phyloP scores from a whole-genome alignment of 2,329 filamentous ascomycete species.

The Cordyceps cicadae region DNA sequence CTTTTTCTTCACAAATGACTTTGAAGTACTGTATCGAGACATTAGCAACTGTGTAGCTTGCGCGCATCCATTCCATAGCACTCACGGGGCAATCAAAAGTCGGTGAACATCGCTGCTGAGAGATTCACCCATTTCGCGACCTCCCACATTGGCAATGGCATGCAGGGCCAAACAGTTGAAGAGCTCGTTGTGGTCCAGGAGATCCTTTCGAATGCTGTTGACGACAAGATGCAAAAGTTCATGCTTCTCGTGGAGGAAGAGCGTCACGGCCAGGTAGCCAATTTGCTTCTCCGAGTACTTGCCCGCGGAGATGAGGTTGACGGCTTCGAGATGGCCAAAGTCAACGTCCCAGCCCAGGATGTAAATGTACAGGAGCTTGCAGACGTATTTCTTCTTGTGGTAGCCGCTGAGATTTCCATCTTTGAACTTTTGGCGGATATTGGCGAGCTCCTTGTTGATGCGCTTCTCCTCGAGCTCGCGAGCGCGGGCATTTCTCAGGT shows the following conservation, averaged over 20 bases:
- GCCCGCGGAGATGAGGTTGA: conserved; percentile 90
- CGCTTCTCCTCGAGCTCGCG: conserved; percentile 96
- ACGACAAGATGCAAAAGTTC: conserved; percentile 93
- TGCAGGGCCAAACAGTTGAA: conserved; percentile 96
- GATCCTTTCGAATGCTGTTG: conserved; percentile 95
- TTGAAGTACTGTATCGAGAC: conserved; percentile 49
- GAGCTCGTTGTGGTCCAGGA: conserved; percentile 90
- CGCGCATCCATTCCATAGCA: conserved; percentile 16
- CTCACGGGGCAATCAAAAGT: conserved; percentile 87
- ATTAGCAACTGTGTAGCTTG: background rate
- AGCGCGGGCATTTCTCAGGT: conserved; percentile 87
- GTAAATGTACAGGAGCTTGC: conserved; percentile 99
- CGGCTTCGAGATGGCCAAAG: conserved; percentile 95
- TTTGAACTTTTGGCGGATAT: conserved; percentile 98
- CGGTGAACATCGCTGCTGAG: conserved; percentile 86
- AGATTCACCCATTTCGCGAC: conserved; percentile 94
- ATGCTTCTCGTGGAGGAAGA: conserved; percentile 95
- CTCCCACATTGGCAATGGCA: conserved; percentile 95
- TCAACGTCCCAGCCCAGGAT: conserved; percentile 99
- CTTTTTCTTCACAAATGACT: conserved; percentile 99
- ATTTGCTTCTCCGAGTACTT: conserved; percentile 99
- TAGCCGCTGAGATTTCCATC: conserved; percentile 90
- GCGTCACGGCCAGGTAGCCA: conserved; percentile 91
- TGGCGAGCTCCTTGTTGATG: conserved; percentile 98
- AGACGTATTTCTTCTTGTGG: conserved; percentile 99